These are phyloP conservation scores for Hordeum vulgare DNA, from an alignment of 176 grass and related monocot species.

Conservation along the genomic window DNA sequence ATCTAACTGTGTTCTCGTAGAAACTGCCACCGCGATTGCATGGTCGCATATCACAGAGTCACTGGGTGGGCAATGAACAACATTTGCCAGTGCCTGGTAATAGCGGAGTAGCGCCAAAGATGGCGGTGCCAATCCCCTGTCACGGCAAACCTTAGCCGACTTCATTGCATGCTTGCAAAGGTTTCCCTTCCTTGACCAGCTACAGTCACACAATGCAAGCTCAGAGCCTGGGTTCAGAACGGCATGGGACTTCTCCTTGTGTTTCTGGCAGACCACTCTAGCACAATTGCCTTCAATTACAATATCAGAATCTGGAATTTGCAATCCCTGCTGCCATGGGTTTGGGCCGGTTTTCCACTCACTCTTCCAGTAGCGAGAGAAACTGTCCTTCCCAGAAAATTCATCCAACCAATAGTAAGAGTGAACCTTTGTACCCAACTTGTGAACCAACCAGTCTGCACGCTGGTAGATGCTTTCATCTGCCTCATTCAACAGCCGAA, in stretches of 20 bases:
- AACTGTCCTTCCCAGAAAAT: slow-evolving; percentile 72
- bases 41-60: slow-evolving; percentile 77
- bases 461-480: slow-evolving; percentile 53
- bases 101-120: slow-evolving; percentile 59
- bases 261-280: slow-evolving; percentile 54
- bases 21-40: slow-evolving; percentile 67
- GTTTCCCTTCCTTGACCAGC: slow-evolving; percentile 75
- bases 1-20: slow-evolving; percentile 65
- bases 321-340: slow-evolving; percentile 49
- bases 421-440: slow-evolving; percentile 85
- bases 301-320: slow-evolving; percentile 70
- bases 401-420: slow-evolving; percentile 87
- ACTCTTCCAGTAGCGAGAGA: slow-evolving; percentile 79
- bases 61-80: slow-evolving; percentile 60
- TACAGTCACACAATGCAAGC: slow-evolving; percentile 84
- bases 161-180: slow-evolving; percentile 83
- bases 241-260: slow-evolving; percentile 53
- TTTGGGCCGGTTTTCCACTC: slow-evolving; percentile 70
- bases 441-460: slow-evolving; percentile 80
- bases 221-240: slow-evolving; percentile 76
- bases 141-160: slow-evolving; percentile 53
- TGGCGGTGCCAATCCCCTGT: slow-evolving; percentile 51
- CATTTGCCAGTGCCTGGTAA: slow-evolving; percentile 56
- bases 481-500: slow-evolving; percentile 67
- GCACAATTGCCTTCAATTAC: slow-evolving; percentile 43